These are phyloP conservation scores for Colletotrichum filicis DNA, from an alignment of 2,329 filamentous ascomycete genomes.

Conservation along the genomic window DNA sequence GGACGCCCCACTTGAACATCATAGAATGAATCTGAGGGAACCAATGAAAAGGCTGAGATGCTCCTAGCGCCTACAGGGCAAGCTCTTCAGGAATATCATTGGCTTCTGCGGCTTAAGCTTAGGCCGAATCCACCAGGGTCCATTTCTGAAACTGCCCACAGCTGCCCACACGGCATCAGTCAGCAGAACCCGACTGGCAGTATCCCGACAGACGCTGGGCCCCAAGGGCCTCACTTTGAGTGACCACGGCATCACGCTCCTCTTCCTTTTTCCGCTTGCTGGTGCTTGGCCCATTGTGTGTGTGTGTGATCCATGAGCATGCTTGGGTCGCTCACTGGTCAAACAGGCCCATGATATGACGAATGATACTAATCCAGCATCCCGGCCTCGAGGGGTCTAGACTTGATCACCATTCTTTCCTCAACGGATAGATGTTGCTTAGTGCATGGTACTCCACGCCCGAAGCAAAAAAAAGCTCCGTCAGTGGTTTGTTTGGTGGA, in stretches of 20 bases:
- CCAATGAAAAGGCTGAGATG: constrained; percentile 41
- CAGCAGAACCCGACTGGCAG: constrained; percentile 27
- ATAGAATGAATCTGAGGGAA: constrained; percentile 37
- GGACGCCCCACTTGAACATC: neutral
- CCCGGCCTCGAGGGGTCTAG: constrained; percentile 14
- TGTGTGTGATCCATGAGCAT: constrained; percentile 5
- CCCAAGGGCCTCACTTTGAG: constrained; percentile 7
- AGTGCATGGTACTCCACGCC: constrained; percentile 10
- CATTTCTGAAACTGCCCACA: constrained; percentile 39
- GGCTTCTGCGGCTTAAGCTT: constrained; percentile 43
- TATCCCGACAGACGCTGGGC: neutral
- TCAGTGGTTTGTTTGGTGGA: constrained; percentile 28
- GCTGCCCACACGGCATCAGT: constrained; percentile 32
- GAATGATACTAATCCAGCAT: constrained; percentile 9
- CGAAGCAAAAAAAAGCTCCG: constrained; percentile 10
- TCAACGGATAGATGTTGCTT: constrained; percentile 18
- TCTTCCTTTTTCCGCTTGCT: constrained; percentile 1
- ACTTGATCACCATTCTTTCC: constrained; percentile 11
- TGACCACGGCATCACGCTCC: neutral
- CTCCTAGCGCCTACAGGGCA: constrained; percentile 40
- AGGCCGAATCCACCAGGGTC: constrained; percentile 47
- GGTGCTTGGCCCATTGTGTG: neutral
- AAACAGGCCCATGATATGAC: constrained; percentile 19
- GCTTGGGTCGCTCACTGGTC: constrained; percentile 15
- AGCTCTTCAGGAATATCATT: constrained; percentile 47